phyloP scores from a whole-genome alignment of 2,329 filamentous ascomycete genomes.

The Aspergillaceae sp. region DNA sequence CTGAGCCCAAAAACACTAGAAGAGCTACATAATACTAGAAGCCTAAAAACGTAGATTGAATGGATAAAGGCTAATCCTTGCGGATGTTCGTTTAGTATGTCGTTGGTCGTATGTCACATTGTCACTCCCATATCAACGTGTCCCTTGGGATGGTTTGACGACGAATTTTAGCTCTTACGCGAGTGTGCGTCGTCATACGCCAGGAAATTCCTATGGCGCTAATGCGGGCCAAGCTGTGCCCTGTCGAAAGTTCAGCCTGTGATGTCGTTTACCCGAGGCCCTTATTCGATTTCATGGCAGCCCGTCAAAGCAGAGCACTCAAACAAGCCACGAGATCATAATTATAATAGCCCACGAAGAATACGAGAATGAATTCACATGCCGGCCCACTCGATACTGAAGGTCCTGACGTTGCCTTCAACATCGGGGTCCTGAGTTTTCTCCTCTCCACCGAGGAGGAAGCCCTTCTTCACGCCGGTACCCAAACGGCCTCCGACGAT shows the following conservation, averaged over 20 bases:
- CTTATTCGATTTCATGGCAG: no score
- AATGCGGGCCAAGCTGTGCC: not conserved
- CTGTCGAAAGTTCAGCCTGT: not conserved
- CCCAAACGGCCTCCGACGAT: conserved; percentile 80
- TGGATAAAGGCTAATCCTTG: no score
- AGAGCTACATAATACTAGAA: no score
- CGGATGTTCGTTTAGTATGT: no score
- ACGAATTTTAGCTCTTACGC: not conserved
- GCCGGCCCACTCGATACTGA: conserved; percentile 87
- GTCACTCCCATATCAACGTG: no score
- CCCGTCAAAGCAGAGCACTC: not conserved
- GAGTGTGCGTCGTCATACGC: not conserved
- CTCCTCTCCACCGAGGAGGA: conserved; percentile 67
- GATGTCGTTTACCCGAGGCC: no score
- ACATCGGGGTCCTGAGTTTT: conserved; percentile 29
- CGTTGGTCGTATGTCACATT: no score
- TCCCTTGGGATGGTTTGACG: not conserved
- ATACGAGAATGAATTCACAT: conserved; percentile 51
- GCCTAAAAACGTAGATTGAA: no score
- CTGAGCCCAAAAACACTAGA: no score
- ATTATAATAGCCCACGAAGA: no score
- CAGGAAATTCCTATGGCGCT: not conserved
- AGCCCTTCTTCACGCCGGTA: conserved; percentile 94
- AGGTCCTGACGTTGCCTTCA: conserved; percentile 51
- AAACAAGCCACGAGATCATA: no score